Base-by-base conservation (phyloP, 192 early-diverging fungal genomes). In the Phlyctochytrium arcticum region DNA sequence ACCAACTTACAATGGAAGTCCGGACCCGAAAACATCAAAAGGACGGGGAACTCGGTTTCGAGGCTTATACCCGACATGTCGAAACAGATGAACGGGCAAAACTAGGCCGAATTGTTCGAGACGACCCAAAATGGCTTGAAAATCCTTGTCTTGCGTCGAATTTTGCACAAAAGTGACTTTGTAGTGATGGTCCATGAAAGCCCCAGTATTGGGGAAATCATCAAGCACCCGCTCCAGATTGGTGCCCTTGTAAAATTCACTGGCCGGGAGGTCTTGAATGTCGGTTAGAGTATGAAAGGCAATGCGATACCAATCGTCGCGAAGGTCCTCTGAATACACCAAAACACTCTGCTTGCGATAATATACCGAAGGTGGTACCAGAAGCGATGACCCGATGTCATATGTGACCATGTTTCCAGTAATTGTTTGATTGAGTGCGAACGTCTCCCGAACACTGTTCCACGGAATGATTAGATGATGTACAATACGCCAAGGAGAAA, bases 101-200 rank as follows among this genome's bases (percentile, higher is more conserved):
- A 69, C 36, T 1, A 69, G 4, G 12, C 67, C 67, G 35, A 60
- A 61, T 6, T 37, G 8, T 2, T 29, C 23, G 32, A 69, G 59
- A 4, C 29, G 27, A 3, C n/a, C 42, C 4, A 69, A 27, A 7
- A 42, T 47, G 8, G 23, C 35, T 10, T 61, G 23, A 47, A 69
- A 62, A 9, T 3, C 10, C 12, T 26, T 24, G 47, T 69, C 67
- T 30, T 49, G 56, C 3, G 19, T 35, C 2, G 9, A 26, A 5
- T 23, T 8, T 5, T 39, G 19, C 26, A 30, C 27, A 55, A 44
- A 69, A 9, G 9, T 24, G 19, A 69, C 17, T 30, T 26, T 33
- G 29, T 69, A 69, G 23, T 44, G 49, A 33, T 61, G 57, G 30
- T 69, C 67, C 58, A 61, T 57, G 44, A 49, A 67, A 4, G 26